Base-by-base conservation (phyloP, 2,329 filamentous ascomycete genomes). In the Ophiostoma perfectum region DNA sequence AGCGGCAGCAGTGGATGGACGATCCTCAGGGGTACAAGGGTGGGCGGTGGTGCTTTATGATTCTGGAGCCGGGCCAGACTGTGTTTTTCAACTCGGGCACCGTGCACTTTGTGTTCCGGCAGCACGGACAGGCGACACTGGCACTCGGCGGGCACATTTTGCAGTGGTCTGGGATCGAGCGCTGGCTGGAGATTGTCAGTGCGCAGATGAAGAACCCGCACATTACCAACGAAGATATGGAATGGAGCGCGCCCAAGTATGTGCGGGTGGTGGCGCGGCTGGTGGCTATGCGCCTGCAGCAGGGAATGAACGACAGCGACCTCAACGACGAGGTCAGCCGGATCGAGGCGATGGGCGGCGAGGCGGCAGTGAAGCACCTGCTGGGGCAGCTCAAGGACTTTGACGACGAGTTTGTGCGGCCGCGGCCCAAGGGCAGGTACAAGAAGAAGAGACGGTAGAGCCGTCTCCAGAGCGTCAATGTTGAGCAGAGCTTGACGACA, bases 91-190 rank as follows among this genome's bases (percentile, higher is more conserved):
- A 72, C 49, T 74, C 75, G 18, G 76, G 76, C 66, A 78, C 75
- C 6, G 75, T 78, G 62, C 76, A 78, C 70, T 76, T 75, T 66
- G 76, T 78, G 2, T 78, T 78, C 66, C 73, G 76, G 58, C 66
- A 72, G 63, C 72, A 72, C 39, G 63, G 64, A 14, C 67, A 70
- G 63, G 73, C 75, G 67, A 78, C 76, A 18, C 70, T 78, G 8
- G 76, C 76, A 12, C 72, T 77, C 18, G 75, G 76, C 52, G 76
- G 76, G 7, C 76, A 78, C 67, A 70, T 77, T 7, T 70, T 78
- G 65, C 76, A 77, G 70, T 78, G 76, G 77, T 73, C 75, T 2
- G 74, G 72, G 42, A 72, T 77, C 63, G 72, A 72, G 69, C 74
- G 71, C 18, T 78, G 76, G 76, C 71, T 76, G 16, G 63, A 73